phyloP scores from a whole-genome alignment of 2,329 filamentous ascomycete genomes.

The Aaosphaeria pasadenensis region DNA sequence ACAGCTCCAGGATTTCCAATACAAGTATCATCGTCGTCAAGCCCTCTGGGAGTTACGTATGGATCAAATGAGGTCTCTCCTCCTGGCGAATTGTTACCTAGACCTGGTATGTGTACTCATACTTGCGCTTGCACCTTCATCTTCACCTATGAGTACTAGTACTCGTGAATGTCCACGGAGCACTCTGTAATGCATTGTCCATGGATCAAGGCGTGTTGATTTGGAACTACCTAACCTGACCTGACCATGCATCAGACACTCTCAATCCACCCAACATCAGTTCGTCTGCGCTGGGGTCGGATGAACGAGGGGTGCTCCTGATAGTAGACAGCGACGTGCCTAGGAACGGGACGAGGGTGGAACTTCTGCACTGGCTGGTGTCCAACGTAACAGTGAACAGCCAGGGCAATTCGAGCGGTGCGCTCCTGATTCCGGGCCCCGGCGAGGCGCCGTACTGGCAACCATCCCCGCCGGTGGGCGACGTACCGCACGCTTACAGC shows the following conservation, averaged over 20 bases:
- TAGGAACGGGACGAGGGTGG: slow-evolving; percentile 25
- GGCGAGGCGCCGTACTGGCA: slow-evolving; percentile 21
- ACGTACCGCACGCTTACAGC: slow-evolving; percentile 27
- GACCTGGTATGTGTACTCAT: slow-evolving; percentile 19
- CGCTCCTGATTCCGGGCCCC: slow-evolving; percentile 10
- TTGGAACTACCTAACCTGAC: not conserved
- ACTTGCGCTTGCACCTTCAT: not conserved
- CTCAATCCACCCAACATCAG: slow-evolving; percentile 21
- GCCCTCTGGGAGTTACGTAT: slow-evolving; percentile 23
- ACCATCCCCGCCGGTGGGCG: slow-evolving; percentile 26
- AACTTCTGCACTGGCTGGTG: slow-evolving; percentile 32
- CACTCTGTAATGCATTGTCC: too few relatives aligned
- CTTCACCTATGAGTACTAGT: not conserved
- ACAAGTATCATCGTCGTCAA: slow-evolving; percentile 3
- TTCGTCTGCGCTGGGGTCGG: slow-evolving; percentile 12
- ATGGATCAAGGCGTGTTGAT: too few relatives aligned
- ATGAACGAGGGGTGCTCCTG: slow-evolving; percentile 18
- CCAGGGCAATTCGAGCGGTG: slow-evolving; percentile 1
- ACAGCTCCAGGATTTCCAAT: slow-evolving; percentile 30
- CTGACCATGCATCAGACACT: slow-evolving; percentile 12
- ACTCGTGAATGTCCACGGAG: not conserved
- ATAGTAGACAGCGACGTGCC: slow-evolving; percentile 34
- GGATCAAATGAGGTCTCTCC: slow-evolving; percentile 30
- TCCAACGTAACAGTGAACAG: slow-evolving; percentile 18
- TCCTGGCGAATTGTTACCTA: slow-evolving; percentile 29